Percentiles rank a stretch among this genome's conserved stretches.
These are phyloP conservation scores for Saccharomycopsis synnaedendra DNA, from an alignment of 805 yeast species.

Conservation along the genomic window DNA sequence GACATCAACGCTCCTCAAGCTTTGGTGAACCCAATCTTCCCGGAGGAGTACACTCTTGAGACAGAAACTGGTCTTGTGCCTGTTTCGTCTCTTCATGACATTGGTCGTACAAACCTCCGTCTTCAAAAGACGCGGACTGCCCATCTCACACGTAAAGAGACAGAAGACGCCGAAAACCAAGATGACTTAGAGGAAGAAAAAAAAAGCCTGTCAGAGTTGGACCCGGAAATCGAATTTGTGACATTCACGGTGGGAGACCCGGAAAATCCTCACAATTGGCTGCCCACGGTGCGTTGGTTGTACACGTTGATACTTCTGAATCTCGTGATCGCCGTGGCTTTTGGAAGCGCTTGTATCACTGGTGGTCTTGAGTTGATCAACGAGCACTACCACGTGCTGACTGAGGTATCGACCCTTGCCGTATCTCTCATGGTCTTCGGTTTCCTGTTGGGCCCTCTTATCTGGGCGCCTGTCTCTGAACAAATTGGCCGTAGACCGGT, in stretches of 20 bases:
- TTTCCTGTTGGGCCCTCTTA: constrained; percentile 73
- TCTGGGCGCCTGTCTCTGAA: constrained; percentile 87
- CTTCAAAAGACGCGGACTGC: constrained; percentile 28
- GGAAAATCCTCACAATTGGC: constrained; percentile 87
- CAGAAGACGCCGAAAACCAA: constrained; percentile 18
- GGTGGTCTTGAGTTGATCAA: constrained; percentile 68
- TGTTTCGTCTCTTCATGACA: constrained; percentile 51
- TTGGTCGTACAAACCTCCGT: constrained; percentile 43
- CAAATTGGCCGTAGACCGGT: constrained; percentile 79
- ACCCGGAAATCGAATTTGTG: constrained; percentile 61
- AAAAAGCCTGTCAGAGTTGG: constrained; percentile 18
- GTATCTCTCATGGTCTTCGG: constrained; percentile 87
- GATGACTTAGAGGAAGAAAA: constrained; percentile 18
- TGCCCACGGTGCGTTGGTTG: constrained; percentile 38
- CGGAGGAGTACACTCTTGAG: constrained; percentile 85
- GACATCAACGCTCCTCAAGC: constrained; percentile 45
- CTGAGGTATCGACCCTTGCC: constrained; percentile 68
- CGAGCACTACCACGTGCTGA: constrained; percentile 56
- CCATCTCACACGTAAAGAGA: constrained; percentile 21
- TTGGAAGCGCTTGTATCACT: constrained; percentile 84
- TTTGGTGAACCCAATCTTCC: constrained; percentile 63
- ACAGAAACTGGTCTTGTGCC: constrained; percentile 85
- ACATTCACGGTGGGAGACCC: constrained; percentile 75
- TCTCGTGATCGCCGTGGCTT: constrained; percentile 81
- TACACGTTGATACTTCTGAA: constrained; percentile 61